These are phyloP conservation scores for Cyclaneusma minus DNA, from an alignment of 2,329 filamentous ascomycete genomes.

Conservation along the genomic window DNA sequence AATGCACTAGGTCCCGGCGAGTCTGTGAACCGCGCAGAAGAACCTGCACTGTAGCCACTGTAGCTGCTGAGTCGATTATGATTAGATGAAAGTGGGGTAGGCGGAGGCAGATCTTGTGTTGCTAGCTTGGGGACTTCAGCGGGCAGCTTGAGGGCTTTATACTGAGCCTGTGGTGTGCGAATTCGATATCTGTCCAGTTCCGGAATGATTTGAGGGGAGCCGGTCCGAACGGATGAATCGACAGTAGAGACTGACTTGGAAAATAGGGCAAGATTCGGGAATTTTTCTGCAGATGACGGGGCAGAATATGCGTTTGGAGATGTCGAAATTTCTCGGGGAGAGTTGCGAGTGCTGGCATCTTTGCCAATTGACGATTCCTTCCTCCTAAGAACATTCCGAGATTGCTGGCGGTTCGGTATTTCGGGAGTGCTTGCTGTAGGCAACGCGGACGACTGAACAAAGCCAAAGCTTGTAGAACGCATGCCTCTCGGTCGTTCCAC, in stretches of 20 bases:
- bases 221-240: conserved; percentile 7
- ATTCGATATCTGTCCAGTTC: conserved; percentile 46
- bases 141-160: conserved; percentile 16
- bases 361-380: conserved; percentile 30
- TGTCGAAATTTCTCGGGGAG: not conserved
- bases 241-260: conserved; percentile 8
- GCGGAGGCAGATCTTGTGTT: conserved; percentile 50
- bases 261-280: conserved; percentile 11
- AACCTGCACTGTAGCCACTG: conserved; percentile 49
- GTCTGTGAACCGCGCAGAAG: conserved; percentile 61
- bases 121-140: conserved; percentile 37
- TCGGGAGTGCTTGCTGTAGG: conserved; percentile 3
- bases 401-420: conserved; percentile 14
- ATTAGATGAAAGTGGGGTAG: conserved; percentile 45
- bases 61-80: conserved; percentile 17
- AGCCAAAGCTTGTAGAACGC: conserved; percentile 9
- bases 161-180: conserved; percentile 22
- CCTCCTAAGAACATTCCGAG: conserved; percentile 29
- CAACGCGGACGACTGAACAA: conserved; percentile 8
- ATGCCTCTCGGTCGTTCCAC: conserved; percentile 8
- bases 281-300: conserved; percentile 5
- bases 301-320: conserved; percentile 8
- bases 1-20: conserved; percentile 55
- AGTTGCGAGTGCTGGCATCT: not conserved
- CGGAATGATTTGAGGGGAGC: conserved; percentile 28